Evolutionary conservation across 805 yeast species (phyloP).

Genomic region (Clavispora asparagi): DNA sequence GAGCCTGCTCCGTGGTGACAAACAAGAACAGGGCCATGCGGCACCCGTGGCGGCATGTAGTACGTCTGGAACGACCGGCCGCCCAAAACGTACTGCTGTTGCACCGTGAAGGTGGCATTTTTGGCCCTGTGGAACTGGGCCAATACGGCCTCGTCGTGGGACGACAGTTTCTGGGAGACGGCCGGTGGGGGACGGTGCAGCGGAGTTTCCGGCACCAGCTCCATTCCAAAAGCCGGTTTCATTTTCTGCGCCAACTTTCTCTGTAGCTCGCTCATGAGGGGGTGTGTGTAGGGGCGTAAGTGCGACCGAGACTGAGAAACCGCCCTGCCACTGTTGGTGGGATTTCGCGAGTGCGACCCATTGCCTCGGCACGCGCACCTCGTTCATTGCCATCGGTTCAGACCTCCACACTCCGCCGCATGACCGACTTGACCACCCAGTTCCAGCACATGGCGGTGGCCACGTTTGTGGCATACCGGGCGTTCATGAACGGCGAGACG

Average conservation of each 20-base stretch:
- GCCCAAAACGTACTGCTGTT: constrained; percentile 10
- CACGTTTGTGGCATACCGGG: constrained; percentile 53
- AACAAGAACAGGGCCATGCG: constrained; percentile 53
- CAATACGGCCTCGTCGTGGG: neutral
- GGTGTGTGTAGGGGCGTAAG: neutral
- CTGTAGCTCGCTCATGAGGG: constrained; percentile 3
- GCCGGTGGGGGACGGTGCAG: neutral
- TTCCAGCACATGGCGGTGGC: constrained; percentile 48
- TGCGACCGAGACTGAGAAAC: too few relatives aligned
- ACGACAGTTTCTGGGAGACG: neutral
- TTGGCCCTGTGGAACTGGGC: constrained; percentile 5
- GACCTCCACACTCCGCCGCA: neutral
- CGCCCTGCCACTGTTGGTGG: too few relatives aligned
- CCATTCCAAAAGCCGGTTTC: constrained; percentile 6
- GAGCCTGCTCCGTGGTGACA: constrained; percentile 97
- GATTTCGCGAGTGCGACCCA: neutral
- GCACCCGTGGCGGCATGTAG: constrained; percentile 45
- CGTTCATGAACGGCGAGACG: constrained; percentile 64
- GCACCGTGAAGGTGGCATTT: constrained; percentile 12
- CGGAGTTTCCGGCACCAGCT: constrained; percentile 6
- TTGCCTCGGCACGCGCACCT: too few relatives aligned
- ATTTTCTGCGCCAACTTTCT: constrained; percentile 6
- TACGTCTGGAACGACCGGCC: constrained; percentile 39
- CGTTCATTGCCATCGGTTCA: too few relatives aligned
- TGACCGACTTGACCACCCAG: constrained; percentile 11